Evolutionary conservation across 2,329 filamentous ascomycete species (phyloP).

Genomic region (Fusarium austroafricanum): DNA sequence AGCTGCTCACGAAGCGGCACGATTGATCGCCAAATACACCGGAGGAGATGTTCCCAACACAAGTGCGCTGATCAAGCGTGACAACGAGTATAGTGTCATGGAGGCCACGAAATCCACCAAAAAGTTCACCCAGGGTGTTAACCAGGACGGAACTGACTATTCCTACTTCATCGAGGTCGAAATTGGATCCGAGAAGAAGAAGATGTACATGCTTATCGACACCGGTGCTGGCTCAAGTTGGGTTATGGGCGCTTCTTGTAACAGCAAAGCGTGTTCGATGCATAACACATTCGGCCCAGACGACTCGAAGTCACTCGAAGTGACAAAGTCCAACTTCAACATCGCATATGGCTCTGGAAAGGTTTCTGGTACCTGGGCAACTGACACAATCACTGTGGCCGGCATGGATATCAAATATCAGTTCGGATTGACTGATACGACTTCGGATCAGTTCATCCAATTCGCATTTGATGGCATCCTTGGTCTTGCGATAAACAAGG

Average conservation of each 20-base stretch:
- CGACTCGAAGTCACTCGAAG: conserved; percentile 73
- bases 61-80: conserved; percentile 50
- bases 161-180: conserved; percentile 71
- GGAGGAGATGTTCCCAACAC: conserved; percentile 28
- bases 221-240: conserved; percentile 80
- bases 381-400: conserved; percentile 75
- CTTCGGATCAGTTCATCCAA: conserved; percentile 77
- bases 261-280: conserved; percentile 70
- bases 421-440: conserved; percentile 78
- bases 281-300: conserved; percentile 77
- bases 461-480: conserved; percentile 92
- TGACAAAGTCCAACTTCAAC: conserved; percentile 65
- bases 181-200: conserved; percentile 66
- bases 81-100: conserved; percentile 61
- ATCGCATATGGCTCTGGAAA: conserved; percentile 83
- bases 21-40: conserved; percentile 56
- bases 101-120: conserved; percentile 58
- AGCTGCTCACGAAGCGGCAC: conserved; percentile 54
- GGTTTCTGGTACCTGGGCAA: conserved; percentile 73
- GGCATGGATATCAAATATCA: conserved; percentile 71
- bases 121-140: conserved; percentile 64
- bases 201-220: conserved; percentile 72
- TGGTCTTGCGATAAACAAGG: conserved; percentile 75
- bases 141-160: conserved; percentile 74
- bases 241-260: conserved; percentile 82